phyloP scores from a whole-genome alignment of 2,329 filamentous ascomycete species.

The Colletotrichum karsti region DNA sequence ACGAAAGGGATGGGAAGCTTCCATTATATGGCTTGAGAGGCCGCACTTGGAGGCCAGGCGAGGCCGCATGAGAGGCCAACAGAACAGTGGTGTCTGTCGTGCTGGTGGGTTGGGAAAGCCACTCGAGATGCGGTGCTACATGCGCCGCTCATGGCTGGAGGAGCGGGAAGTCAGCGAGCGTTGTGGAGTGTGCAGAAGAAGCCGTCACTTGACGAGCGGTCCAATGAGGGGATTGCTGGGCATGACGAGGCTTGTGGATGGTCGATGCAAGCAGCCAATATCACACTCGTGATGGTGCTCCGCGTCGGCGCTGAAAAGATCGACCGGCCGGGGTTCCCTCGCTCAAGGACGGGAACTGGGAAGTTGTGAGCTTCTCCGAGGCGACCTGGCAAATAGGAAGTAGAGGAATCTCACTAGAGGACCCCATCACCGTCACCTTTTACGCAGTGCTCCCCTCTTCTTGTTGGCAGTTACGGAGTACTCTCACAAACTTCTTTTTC shows the following conservation, averaged over 20 bases:
- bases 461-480: no score
- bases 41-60: constrained; percentile 17
- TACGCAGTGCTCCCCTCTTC: constrained; percentile 12
- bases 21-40: constrained; percentile 34
- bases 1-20: constrained; percentile 46
- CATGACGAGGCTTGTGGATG: constrained; percentile 25
- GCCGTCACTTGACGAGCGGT: constrained; percentile 19
- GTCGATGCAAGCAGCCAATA: constrained; percentile 28
- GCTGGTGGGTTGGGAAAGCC: constrained; percentile 15
- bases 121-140: constrained; percentile 26
- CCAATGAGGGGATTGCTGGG: constrained; percentile 24
- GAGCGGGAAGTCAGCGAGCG: constrained; percentile 11
- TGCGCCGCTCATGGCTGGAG: constrained; percentile 23
- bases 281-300: constrained; percentile 29
- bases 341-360: constrained; percentile 2
- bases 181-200: constrained; percentile 19
- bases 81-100: background rate
- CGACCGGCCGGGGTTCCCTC: constrained; percentile 20
- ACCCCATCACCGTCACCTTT: constrained; percentile 7
- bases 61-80: constrained; percentile 18
- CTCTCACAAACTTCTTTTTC: background rate
- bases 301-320: constrained; percentile 16
- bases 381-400: constrained; percentile 23
- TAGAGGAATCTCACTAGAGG: background rate
- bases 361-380: background rate